Percentiles rank a stretch among this genome's conserved stretches.
These are phyloP conservation scores for Podaxis sp. DNA, from an alignment of 768 basidiomycete genomes.

Conservation along the genomic window DNA sequence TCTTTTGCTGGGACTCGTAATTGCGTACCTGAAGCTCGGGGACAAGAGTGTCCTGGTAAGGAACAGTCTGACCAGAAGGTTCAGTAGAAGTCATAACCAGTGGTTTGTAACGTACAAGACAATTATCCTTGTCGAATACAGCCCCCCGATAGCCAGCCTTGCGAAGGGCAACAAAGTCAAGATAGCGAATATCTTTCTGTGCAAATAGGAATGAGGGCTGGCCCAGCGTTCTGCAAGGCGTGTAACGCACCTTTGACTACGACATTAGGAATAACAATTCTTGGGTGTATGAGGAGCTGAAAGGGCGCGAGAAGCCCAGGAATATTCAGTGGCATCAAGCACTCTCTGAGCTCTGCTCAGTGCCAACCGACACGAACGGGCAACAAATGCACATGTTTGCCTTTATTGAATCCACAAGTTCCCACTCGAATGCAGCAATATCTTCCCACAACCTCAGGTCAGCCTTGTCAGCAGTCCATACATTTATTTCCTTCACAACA, in stretches of 20 bases:
- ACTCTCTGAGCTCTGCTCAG: too few relatives aligned
- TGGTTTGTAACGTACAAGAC: slow-evolving; percentile 54
- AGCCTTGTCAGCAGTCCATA: slow-evolving; percentile 4
- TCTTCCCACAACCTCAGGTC: slow-evolving; percentile 5
- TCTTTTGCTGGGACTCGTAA: background rate
- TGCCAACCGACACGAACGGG: background rate
- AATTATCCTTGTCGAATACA: slow-evolving; percentile 98
- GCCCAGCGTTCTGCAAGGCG: background rate
- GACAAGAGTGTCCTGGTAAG: slow-evolving; percentile 69
- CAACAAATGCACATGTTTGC: background rate
- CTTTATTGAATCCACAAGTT: background rate
- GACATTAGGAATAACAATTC: slow-evolving; percentile 63
- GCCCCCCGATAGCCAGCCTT: slow-evolving; percentile 82
- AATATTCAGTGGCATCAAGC: slow-evolving; percentile 69
- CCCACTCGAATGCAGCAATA: background rate
- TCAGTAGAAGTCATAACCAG: background rate
- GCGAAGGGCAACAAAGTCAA: slow-evolving; percentile 71
- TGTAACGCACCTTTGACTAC: slow-evolving; percentile 54
- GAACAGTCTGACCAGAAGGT: slow-evolving; percentile 58
- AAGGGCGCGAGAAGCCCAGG: slow-evolving; percentile 67
- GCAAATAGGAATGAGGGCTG: slow-evolving; percentile 14
- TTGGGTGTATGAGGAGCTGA: slow-evolving; percentile 64
- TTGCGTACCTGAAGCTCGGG: slow-evolving; percentile 66
- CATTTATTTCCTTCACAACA: background rate
- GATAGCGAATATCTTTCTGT: slow-evolving; percentile 79